These are phyloP conservation scores for Chrysanthemum seticuspe DNA, from an alignment of 129 eudicot species.

Conservation along the genomic window DNA sequence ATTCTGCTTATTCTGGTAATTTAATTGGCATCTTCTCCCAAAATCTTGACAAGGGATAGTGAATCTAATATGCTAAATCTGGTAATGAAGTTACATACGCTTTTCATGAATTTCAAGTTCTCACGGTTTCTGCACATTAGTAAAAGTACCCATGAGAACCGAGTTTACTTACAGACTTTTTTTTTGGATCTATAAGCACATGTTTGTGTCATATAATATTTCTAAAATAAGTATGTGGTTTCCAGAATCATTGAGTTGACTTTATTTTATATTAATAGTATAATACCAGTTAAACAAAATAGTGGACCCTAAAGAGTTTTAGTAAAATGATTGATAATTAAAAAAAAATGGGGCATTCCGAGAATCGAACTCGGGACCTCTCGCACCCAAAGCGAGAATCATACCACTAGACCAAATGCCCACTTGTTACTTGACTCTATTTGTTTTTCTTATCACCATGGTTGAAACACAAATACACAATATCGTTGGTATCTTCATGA, in stretches of 20 bases:
- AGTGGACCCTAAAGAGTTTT: not conserved
- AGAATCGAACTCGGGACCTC: conserved; percentile 99
- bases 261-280: not conserved
- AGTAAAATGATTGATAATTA: not conserved
- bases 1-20: conserved; percentile 7
- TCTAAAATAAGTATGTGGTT: not conserved
- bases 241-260: not conserved
- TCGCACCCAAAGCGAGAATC: conserved; percentile 98
- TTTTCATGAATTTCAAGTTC: not conserved
- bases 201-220: conserved; percentile 8
- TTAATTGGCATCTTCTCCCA: not conserved
- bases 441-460: not conserved
- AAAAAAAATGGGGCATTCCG: conserved; percentile 85
- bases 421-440: not conserved
- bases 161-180: not conserved
- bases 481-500: not conserved
- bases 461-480: not conserved
- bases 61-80: too few relatives aligned
- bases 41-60: not conserved
- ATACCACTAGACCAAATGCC: conserved; percentile 99
- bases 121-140: not conserved
- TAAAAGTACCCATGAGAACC: not conserved
- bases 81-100: not conserved
- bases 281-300: not conserved
- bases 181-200: conserved; percentile 2